Percentiles rank a stretch among this genome's conserved stretches.
Conservation (phyloP, 2,329 filamentous ascomycete species). For the Ambrosiella beaveri region DNA sequence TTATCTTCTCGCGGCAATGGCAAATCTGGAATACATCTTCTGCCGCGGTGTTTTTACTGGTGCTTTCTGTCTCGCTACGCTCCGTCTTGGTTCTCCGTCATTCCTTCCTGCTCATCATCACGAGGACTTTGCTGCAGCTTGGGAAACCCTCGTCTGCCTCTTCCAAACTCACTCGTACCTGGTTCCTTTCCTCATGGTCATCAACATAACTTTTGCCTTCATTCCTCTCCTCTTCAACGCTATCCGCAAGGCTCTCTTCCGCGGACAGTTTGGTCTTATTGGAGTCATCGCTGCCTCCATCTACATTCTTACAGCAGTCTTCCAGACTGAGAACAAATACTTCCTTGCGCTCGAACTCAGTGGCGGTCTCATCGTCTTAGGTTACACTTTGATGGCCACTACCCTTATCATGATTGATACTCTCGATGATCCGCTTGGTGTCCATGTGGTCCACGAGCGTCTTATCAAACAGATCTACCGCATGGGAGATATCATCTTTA, state of each 20-base stretch:
- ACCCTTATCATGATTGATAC: slow-evolving; percentile 13
- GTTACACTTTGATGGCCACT: slow-evolving; percentile 17
- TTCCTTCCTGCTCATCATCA: slow-evolving; percentile 9
- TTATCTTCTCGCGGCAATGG: slow-evolving; percentile 11
- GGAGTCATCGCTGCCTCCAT: slow-evolving; percentile 16
- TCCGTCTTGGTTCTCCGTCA: slow-evolving; percentile 7
- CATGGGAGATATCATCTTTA: slow-evolving; percentile 11
- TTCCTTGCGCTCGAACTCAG: slow-evolving; percentile 24
- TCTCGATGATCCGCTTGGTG: slow-evolving; percentile 11
- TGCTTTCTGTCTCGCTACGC: slow-evolving; percentile 8
- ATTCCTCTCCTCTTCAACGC: slow-evolving; percentile 12
- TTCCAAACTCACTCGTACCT: slow-evolving; percentile 11
- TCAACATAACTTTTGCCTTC: slow-evolving; percentile 15
- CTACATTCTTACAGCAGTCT: slow-evolving; percentile 18
- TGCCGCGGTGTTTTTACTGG: slow-evolving; percentile 8
- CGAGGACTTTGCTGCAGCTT: slow-evolving; percentile 4
- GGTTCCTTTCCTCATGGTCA: slow-evolving; percentile 14
- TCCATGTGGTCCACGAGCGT: slow-evolving; percentile 9
- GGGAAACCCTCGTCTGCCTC: slow-evolving; percentile 8
- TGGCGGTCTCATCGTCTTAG: slow-evolving; percentile 18
- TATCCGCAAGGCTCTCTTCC: not conserved
- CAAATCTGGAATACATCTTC: slow-evolving; percentile 11
- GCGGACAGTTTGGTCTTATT: slow-evolving; percentile 8
- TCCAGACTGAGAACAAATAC: slow-evolving; percentile 17
- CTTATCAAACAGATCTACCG: slow-evolving; percentile 13